Conservation (phyloP, 352 stramenopile species). For the Phytophthora capsici region DNA sequence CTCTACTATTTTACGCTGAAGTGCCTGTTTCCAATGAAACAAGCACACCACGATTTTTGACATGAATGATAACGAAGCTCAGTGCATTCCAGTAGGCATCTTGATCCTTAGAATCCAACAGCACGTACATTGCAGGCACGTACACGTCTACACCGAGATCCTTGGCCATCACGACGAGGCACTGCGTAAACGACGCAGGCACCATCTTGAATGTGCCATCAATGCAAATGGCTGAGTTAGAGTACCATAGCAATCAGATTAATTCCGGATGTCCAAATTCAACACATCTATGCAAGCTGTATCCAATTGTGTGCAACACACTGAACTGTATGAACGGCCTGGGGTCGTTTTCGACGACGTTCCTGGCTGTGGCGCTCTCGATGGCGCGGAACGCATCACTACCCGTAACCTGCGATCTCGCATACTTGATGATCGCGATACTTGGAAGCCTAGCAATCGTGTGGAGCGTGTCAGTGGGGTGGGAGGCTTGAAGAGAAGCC, state of each 20-base stretch:
- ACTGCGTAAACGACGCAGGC: too few relatives aligned
- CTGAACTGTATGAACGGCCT: constrained; percentile 12
- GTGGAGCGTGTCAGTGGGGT: not conserved
- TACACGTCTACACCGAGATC: not conserved
- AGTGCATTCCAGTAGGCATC: constrained; percentile 11
- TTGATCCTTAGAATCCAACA: constrained; percentile 17
- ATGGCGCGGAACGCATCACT: constrained; percentile 11
- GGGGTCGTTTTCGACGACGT: constrained; percentile 1
- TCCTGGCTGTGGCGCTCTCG: constrained; percentile 2
- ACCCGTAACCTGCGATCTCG: not conserved
- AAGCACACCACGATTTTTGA: constrained; percentile 21
- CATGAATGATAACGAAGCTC: constrained; percentile 14
- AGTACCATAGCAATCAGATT: constrained; percentile 8
- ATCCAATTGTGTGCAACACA: constrained; percentile 12
- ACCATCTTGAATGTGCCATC: too few relatives aligned
- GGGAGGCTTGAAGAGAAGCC: not conserved
- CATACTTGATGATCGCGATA: constrained; percentile 14
- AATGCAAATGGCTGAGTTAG: not conserved
- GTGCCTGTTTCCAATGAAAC: constrained; percentile 26
- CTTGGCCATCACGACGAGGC: too few relatives aligned
- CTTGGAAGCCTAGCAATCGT: not conserved
- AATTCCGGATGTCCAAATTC: constrained; percentile 17
- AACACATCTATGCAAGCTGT: constrained; percentile 3
- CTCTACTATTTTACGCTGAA: constrained; percentile 19
- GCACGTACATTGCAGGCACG: too few relatives aligned